Conservation (phyloP, 192 early-diverging fungal species). For the Jimgerdemannia flammicorona region DNA sequence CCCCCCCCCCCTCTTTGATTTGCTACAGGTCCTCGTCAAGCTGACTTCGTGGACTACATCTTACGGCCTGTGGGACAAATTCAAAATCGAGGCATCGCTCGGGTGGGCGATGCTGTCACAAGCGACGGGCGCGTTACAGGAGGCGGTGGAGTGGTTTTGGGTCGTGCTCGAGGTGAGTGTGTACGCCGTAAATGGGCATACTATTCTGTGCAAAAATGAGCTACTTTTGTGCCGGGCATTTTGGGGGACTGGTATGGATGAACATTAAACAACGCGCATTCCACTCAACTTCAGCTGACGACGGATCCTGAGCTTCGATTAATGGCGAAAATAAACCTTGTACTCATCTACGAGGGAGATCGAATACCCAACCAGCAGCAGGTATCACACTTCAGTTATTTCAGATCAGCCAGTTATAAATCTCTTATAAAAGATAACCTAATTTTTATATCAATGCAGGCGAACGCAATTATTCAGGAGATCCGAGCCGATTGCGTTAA, state of each 20-base stretch:
- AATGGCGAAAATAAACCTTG: not conserved
- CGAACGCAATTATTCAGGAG: not conserved
- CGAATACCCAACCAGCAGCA: not conserved
- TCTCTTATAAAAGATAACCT: too few species aligned
- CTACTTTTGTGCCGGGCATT: too few species aligned
- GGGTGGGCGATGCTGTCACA: not conserved
- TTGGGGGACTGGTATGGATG: too few species aligned
- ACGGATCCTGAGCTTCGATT: not conserved
- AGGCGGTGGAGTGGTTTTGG: not conserved
- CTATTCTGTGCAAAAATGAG: too few species aligned
- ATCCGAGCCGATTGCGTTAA: not conserved
- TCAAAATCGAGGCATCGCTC: conserved; percentile 5
- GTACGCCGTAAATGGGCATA: too few species aligned
- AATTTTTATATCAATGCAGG: not conserved
- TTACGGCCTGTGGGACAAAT: conserved; percentile 11
- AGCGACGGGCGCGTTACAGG: not conserved
- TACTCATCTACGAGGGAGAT: not conserved
- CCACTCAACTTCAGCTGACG: not conserved
- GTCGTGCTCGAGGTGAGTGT: not conserved
- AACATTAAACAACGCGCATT: too few species aligned
- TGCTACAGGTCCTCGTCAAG: conserved; percentile 27
- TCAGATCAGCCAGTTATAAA: not conserved
- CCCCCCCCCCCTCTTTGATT: conserved; percentile 21
- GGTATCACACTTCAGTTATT: not conserved
- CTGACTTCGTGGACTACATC: conserved; percentile 13